Base-by-base conservation (phyloP, 2,329 filamentous ascomycete species). In the Pseudogymnoascus sp. region DNA sequence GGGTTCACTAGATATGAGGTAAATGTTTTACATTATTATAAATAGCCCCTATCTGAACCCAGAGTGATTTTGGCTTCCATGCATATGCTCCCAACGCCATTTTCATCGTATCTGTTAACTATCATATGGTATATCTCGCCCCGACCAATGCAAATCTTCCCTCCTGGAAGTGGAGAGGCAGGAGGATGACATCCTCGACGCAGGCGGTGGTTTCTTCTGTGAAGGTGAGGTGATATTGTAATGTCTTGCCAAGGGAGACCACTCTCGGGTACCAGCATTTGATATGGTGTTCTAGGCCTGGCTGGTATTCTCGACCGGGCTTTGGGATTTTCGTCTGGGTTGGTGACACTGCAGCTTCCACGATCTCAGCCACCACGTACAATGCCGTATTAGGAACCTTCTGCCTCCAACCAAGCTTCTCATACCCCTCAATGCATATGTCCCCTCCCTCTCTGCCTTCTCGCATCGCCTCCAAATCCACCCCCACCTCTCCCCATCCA, bases 391-490 rank as follows among this genome's bases (percentile, higher is more conserved):
- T 7, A 9, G 2, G 32, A 39, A 38, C 9, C 34, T 16, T 14
- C 25, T 7, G 14, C 16, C 35, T 3, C 6, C 34, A 28, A 28
- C 12, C 37, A 60, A 38, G 11, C 37, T 34, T 58, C 12, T 34
- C 25, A 35, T 3, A 3, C 28, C 25, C 14, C 60, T 60, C 60
- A 25, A 35, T 61, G 41, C 30, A 50, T 34, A 63, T 67, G 67
- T 63, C 70, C 69, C 34, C 70, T 59, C 41, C 69, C 66, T 8
- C 61, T 38, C 18, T 54, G 37, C 20, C 61, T 43, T 18, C 62
- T 47, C 38, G 59, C 61, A 60, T 68, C 62, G 18, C 70, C 66
- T 61, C 69, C 60, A 35, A 67, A 63, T 6, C 69, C 62, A 25
- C 66, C 62, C 8, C 63, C 63, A 35, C 69, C 69, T 39, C 43